phyloP scores from a whole-genome alignment of 2,329 filamentous ascomycete species.

The Fusarium brevicatenulatum region DNA sequence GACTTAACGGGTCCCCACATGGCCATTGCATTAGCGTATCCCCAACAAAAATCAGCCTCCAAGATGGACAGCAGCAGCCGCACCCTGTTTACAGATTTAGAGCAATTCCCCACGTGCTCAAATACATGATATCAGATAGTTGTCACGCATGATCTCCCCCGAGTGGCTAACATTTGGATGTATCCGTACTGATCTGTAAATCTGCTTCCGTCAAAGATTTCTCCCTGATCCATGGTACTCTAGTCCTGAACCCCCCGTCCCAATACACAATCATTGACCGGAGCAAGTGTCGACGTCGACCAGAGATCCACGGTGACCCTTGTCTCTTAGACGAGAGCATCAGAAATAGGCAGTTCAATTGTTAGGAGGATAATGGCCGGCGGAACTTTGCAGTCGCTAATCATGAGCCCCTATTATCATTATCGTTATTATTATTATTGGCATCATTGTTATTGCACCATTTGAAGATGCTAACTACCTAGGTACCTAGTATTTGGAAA shows the following conservation, averaged over 20 bases:
- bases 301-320: slow-evolving; percentile 30
- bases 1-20: slow-evolving; percentile 33
- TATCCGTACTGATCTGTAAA: neutral
- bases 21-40: slow-evolving; percentile 43
- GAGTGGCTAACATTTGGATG: neutral
- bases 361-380: slow-evolving; percentile 1
- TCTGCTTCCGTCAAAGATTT: neutral
- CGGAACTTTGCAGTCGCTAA: slow-evolving; percentile 13
- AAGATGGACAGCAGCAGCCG: slow-evolving; percentile 16
- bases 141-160: accelerated
- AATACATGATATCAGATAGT: slow-evolving; percentile 2
- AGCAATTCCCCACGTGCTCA: slow-evolving; percentile 23
- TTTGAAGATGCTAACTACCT: neutral
- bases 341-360: slow-evolving; percentile 31
- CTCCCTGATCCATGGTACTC: slow-evolving; percentile 7
- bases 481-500: neutral
- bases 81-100: slow-evolving; percentile 37
- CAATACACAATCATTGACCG: slow-evolving; percentile 12
- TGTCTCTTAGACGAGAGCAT: slow-evolving; percentile 12
- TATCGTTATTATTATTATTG: neutral
- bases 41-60: slow-evolving; percentile 43
- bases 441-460: neutral
- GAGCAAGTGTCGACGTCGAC: slow-evolving; percentile 32
- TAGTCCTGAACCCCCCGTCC: slow-evolving; percentile 23
- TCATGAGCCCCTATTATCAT: neutral